Evolutionary conservation across 441 rosid species (phyloP).

Genomic region (Populus hybrid): DNA sequence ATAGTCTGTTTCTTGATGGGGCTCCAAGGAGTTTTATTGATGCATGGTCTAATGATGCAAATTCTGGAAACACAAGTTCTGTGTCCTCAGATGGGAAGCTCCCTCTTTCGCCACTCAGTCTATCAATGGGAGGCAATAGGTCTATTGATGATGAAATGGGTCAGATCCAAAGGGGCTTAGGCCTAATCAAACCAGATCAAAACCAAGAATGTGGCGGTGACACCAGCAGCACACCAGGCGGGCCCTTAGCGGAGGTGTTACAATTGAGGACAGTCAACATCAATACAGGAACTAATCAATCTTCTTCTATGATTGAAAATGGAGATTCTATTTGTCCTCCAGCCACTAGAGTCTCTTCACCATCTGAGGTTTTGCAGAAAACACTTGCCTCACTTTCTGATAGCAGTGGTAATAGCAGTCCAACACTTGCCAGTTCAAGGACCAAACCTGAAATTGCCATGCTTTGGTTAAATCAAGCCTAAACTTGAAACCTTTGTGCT

Average conservation of each 20-base stretch:
- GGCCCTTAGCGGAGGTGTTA: slow-evolving; percentile 66
- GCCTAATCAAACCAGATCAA: slow-evolving; percentile 24
- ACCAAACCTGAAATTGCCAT: slow-evolving; percentile 31
- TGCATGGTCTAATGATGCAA: slow-evolving; percentile 40
- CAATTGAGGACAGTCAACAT: slow-evolving; percentile 27
- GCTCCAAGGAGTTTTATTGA: slow-evolving; percentile 34
- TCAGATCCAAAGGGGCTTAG: slow-evolving; percentile 29
- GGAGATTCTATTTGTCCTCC: slow-evolving; percentile 31
- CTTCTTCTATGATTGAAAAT: slow-evolving; percentile 17
- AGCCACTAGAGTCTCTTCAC: slow-evolving; percentile 41
- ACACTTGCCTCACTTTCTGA: slow-evolving; percentile 47
- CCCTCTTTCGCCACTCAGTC: slow-evolving; percentile 33
- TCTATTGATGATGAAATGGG: slow-evolving; percentile 30
- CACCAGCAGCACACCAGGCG: slow-evolving; percentile 42
- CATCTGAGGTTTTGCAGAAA: slow-evolving; percentile 49
- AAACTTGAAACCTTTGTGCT: background rate
- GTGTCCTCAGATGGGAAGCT: slow-evolving; percentile 35
- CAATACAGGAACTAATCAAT: slow-evolving; percentile 3
- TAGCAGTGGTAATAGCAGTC: slow-evolving; percentile 51
- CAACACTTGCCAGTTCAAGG: slow-evolving; percentile 27
- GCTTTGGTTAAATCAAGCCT: slow-evolving; percentile 3
- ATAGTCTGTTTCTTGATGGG: slow-evolving; percentile 2
- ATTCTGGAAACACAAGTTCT: slow-evolving; percentile 21
- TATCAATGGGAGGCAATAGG: slow-evolving; percentile 21
- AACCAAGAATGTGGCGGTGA: slow-evolving; percentile 25